These are phyloP conservation scores for Boeremia exigua DNA, from an alignment of 2,329 filamentous ascomycete genomes.

Conservation along the genomic window DNA sequence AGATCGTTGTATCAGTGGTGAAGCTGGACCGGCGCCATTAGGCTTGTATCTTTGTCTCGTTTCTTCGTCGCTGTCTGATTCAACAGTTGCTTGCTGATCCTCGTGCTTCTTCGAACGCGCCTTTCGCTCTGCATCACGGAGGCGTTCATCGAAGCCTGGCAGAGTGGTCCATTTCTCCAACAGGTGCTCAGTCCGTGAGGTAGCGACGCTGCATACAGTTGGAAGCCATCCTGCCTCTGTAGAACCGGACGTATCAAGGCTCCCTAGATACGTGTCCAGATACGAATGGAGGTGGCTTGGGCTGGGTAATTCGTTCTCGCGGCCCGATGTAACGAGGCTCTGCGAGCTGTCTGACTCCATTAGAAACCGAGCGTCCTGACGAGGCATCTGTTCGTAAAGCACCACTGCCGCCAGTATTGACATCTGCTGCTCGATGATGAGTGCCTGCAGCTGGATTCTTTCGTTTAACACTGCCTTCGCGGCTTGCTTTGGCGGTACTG, in stretches of 20 bases:
- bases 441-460: conserved; percentile 43
- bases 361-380: conserved; percentile 25
- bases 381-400: conserved; percentile 24
- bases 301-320: conserved; percentile 15
- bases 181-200: conserved; percentile 34
- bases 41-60: conserved; percentile 18
- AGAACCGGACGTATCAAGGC: conserved; percentile 29
- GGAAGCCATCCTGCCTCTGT: conserved; percentile 32
- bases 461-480: conserved; percentile 45
- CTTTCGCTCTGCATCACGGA: conserved; percentile 33
- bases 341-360: conserved; percentile 42
- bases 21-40: conserved; percentile 15
- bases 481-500: conserved; percentile 41
- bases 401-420: conserved; percentile 37
- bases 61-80: conserved; percentile 45
- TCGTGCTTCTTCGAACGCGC: conserved; percentile 32
- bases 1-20: conserved; percentile 24
- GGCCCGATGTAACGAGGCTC: conserved; percentile 25
- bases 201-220: conserved; percentile 31
- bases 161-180: conserved; percentile 44
- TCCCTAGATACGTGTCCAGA: conserved; percentile 35
- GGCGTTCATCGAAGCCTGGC: conserved; percentile 37
- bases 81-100: conserved; percentile 41
- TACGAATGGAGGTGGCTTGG: conserved; percentile 37
- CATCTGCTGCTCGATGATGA: conserved; percentile 50